Conservation (phyloP, 805 yeast species). For the Saturnispora quitensis region DNA sequence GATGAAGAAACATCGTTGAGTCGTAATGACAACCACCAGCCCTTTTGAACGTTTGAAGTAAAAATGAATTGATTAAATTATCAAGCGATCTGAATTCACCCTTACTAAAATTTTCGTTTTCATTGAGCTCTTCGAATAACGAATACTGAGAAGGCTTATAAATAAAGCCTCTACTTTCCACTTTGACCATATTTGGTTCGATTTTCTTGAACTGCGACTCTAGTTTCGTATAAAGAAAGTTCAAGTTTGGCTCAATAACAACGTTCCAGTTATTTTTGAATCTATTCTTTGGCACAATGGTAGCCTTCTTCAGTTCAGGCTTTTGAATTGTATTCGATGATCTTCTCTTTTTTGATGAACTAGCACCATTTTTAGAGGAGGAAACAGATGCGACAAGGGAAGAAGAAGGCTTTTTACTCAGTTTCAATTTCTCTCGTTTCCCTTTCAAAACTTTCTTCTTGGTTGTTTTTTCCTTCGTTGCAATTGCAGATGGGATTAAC, state of each 20-base stretch:
- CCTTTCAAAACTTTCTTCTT: neutral
- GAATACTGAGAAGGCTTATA: slow-evolving; percentile 15
- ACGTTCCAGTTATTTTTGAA: slow-evolving; percentile 6
- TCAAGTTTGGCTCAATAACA: slow-evolving; percentile 12
- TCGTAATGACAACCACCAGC: slow-evolving; percentile 14
- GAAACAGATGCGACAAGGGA: neutral
- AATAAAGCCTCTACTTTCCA: slow-evolving; percentile 9
- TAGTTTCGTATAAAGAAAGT: slow-evolving; percentile 11
- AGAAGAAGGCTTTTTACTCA: neutral
- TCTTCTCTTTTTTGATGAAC: slow-evolving; percentile 4
- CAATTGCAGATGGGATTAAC: slow-evolving; percentile 4
- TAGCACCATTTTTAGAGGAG: neutral
- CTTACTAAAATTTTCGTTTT: slow-evolving; percentile 4
- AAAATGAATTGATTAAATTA: slow-evolving; percentile 14
- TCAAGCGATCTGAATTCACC: slow-evolving; percentile 11
- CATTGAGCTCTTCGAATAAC: slow-evolving; percentile 8
- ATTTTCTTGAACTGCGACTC: slow-evolving; percentile 4
- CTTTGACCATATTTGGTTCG: slow-evolving; percentile 4
- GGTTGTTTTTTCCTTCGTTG: neutral
- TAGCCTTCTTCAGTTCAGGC: slow-evolving; percentile 1
- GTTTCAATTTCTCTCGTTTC: neutral
- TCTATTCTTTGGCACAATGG: slow-evolving; percentile 3
- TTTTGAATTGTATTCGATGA: neutral
- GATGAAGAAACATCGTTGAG: slow-evolving; percentile 16
- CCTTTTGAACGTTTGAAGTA: slow-evolving; percentile 14